Evolutionary conservation across 2,329 filamentous ascomycete genomes (phyloP).

Genomic region (Colletotrichum sidae): DNA sequence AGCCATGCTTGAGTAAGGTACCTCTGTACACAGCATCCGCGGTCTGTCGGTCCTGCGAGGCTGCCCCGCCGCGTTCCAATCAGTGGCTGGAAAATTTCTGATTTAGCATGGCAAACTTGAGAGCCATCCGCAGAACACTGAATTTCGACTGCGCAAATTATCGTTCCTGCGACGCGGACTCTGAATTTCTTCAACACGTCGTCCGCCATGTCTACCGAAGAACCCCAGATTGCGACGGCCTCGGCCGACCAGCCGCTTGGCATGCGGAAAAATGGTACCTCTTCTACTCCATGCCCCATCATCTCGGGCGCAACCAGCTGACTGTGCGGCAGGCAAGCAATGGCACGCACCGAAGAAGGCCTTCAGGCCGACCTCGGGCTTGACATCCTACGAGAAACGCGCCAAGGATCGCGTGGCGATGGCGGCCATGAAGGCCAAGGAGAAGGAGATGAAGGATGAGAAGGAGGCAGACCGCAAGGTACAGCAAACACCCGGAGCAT

Average conservation of each 20-base stretch:
- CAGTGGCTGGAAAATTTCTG: conserved; percentile 23
- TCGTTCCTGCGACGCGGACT: conserved; percentile 24
- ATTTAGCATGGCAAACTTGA: conserved; percentile 11
- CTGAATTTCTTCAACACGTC: conserved; percentile 24
- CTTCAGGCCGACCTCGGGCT: conserved; percentile 84
- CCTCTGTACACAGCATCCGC: background rate
- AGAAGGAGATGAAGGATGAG: conserved; percentile 96
- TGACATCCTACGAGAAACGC: conserved; percentile 83
- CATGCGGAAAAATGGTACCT: conserved; percentile 85
- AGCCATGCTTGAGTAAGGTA: conserved; percentile 16
- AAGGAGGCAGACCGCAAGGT: conserved; percentile 92
- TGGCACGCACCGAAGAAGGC: conserved; percentile 88
- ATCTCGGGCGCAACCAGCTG: conserved; percentile 3
- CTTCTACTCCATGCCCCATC: conserved; percentile 21
- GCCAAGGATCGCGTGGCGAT: conserved; percentile 75
- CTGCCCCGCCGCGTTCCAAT: conserved; percentile 29
- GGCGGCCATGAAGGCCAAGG: conserved; percentile 87
- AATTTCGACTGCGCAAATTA: conserved; percentile 32
- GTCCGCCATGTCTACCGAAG: conserved; percentile 56
- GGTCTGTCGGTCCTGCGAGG: conserved; percentile 16
- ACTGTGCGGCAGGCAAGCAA: conserved; percentile 79
- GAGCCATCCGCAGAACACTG: conserved; percentile 21
- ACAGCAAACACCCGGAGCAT: conserved; percentile 42
- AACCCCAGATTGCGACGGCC: conserved; percentile 46
- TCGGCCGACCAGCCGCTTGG: conserved; percentile 61